A percentile compares a stretch with the other conserved stretches of the same genome.
Conservation (phyloP, 106 monocot genomes). For the Ottelia alismoides region DNA sequence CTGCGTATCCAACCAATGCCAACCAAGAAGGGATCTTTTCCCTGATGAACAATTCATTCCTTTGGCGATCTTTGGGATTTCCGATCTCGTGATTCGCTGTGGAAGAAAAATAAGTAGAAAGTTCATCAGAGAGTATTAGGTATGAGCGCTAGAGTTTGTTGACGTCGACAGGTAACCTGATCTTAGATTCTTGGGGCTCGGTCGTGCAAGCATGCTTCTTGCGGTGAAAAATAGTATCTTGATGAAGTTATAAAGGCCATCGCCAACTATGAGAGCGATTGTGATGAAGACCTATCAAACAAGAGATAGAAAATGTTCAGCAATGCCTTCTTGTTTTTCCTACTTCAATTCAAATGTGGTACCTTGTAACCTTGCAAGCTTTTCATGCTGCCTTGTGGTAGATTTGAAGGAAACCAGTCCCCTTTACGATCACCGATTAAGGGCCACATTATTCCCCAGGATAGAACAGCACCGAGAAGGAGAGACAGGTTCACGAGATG, state of each 20-base stretch:
- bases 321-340: no score
- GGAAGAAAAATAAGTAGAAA: neutral
- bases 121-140: no score
- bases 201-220: conserved; percentile 39
- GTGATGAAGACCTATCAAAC: conserved; percentile 55
- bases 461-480: conserved; percentile 78
- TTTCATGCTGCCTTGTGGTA: conserved; percentile 81
- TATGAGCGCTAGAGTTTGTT: no score
- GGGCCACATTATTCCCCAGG: conserved; percentile 99
- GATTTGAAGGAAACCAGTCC: conserved; percentile 57
- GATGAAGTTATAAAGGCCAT: conserved; percentile 83
- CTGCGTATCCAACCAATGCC: conserved; percentile 43
- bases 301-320: no score
- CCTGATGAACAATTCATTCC: conserved; percentile 48
- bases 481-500: conserved; percentile 93
- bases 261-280: conserved; percentile 85
- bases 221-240: conserved; percentile 60
- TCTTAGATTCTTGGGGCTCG: conserved; percentile 25
- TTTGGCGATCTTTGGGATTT: conserved; percentile 33
- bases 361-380: conserved; percentile 97
- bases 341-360: no score
- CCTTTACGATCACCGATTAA: conserved; percentile 70
- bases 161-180: no score
- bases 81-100: conserved; percentile 18
- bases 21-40: conserved; percentile 72